Conservation (phyloP, 2,329 filamentous ascomycete genomes). For the Trichoderma simmonsii region DNA sequence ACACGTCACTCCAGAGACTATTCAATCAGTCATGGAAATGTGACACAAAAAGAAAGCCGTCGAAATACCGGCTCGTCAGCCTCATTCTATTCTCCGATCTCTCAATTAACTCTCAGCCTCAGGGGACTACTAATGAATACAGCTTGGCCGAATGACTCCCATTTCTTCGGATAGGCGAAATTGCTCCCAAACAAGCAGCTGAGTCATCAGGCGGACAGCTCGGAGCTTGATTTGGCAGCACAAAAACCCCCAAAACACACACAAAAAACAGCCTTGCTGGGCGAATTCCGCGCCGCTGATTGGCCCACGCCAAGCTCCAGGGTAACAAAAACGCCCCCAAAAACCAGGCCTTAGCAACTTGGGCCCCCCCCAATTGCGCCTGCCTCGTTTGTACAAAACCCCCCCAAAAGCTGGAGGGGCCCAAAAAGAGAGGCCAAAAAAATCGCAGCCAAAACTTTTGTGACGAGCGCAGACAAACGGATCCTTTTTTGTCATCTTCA, state of each 20-base stretch:
- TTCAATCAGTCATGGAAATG: neutral
- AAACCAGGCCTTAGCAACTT: neutral
- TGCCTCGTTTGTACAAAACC: conserved; percentile 13
- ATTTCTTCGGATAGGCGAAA: neutral
- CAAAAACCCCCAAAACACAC: neutral
- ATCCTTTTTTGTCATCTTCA: neutral
- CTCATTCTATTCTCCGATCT: neutral
- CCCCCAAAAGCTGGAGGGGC: conserved; percentile 8
- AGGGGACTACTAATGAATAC: neutral
- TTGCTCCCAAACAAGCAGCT: neutral
- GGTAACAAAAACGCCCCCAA: neutral
- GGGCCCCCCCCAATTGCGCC: neutral
- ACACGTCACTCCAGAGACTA: neutral
- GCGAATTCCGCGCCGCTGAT: neutral
- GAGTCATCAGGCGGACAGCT: conserved; percentile 13
- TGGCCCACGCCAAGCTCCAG: neutral
- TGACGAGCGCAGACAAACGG: neutral
- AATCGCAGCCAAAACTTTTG: neutral
- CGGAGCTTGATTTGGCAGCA: neutral
- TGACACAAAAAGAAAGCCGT: neutral
- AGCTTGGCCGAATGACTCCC: conserved; percentile 9
- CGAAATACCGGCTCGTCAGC: neutral
- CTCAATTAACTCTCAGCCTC: neutral
- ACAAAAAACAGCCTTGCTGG: neutral
- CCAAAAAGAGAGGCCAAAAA: neutral